A percentile compares a stretch with the other conserved stretches of the same genome.
Conservation (phyloP, 2,329 filamentous ascomycete species). For the Hirsutella thompsonii region DNA sequence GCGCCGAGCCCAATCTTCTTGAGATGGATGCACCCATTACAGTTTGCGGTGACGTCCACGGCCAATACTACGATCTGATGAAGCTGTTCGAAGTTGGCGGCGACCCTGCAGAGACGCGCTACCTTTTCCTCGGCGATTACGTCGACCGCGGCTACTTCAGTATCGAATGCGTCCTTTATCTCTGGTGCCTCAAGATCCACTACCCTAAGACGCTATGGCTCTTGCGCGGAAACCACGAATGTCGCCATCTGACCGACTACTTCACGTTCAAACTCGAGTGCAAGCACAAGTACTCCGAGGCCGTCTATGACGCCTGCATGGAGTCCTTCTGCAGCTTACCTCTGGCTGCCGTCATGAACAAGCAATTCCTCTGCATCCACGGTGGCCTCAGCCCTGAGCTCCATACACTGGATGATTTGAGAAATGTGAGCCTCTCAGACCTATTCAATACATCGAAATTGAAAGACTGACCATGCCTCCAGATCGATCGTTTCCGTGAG, state of each 20-base stretch:
- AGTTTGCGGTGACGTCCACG: constrained; percentile 95
- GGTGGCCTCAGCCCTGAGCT: constrained; percentile 91
- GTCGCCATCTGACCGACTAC: constrained; percentile 96
- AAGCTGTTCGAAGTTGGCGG: constrained; percentile 98
- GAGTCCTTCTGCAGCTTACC: constrained; percentile 94
- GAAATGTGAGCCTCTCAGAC: constrained; percentile 50
- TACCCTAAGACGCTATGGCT: constrained; percentile 97
- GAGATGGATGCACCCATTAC: constrained; percentile 99
- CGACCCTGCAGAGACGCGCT: constrained; percentile 89
- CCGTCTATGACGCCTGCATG: constrained; percentile 94
- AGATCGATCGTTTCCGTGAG: constrained; percentile 97
- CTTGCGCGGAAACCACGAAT: constrained; percentile 95
- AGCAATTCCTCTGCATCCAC: constrained; percentile 98
- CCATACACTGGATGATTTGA: constrained; percentile 88
- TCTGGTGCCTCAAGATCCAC: constrained; percentile 98
- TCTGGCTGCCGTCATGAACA: constrained; percentile 97
- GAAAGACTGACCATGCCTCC: constrained; percentile 1
- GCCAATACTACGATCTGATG: constrained; percentile 99
- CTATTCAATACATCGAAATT: no score
- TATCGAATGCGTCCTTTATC: constrained; percentile 96
- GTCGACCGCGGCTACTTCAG: constrained; percentile 98
- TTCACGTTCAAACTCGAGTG: constrained; percentile 99
- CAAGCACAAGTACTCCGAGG: constrained; percentile 98
- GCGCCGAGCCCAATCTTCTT: constrained; percentile 83
- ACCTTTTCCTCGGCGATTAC: constrained; percentile 95